Conservation (phyloP, 2,329 filamentous ascomycete species). For the Phoma sp. region DNA sequence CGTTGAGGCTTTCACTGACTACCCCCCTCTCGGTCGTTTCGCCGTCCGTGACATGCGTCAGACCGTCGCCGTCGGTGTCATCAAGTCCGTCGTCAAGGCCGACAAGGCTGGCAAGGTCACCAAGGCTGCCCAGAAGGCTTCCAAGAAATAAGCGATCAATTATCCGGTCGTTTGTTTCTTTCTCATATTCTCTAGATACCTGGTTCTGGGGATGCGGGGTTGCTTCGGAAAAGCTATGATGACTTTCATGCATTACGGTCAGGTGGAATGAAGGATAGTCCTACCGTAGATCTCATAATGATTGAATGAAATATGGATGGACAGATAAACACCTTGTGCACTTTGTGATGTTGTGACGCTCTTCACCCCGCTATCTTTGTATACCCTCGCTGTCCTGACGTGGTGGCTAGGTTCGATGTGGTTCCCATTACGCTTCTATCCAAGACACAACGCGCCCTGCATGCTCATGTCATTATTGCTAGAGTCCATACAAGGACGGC, state of each 20-base stretch:
- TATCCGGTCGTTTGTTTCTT: slow-evolving; percentile 42
- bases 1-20: slow-evolving; percentile 99
- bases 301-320: slow-evolving; percentile 50
- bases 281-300: slow-evolving; percentile 51
- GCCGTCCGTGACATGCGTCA: slow-evolving; percentile 95
- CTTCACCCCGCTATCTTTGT: background rate
- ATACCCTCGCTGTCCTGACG: background rate
- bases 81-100: slow-evolving; percentile 69
- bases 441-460: no score
- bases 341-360: background rate
- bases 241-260: slow-evolving; percentile 50
- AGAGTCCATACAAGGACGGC: no score
- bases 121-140: slow-evolving; percentile 55
- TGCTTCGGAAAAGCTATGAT: slow-evolving; percentile 49
- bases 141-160: slow-evolving; percentile 52
- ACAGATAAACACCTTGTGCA: slow-evolving; percentile 18
- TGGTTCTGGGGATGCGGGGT: slow-evolving; percentile 48
- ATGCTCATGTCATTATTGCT: no score
- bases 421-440: no score
- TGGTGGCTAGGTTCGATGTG: no score
- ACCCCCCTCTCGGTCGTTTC: slow-evolving; percentile 99
- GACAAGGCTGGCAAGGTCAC: slow-evolving; percentile 62
- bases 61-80: slow-evolving; percentile 92
- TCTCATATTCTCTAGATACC: slow-evolving; percentile 43
- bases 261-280: slow-evolving; percentile 44